Evolutionary conservation across 805 yeast species (phyloP), one percentile per base, ranked within the genome.

Genomic region (Ogataea paraovalis): DNA sequence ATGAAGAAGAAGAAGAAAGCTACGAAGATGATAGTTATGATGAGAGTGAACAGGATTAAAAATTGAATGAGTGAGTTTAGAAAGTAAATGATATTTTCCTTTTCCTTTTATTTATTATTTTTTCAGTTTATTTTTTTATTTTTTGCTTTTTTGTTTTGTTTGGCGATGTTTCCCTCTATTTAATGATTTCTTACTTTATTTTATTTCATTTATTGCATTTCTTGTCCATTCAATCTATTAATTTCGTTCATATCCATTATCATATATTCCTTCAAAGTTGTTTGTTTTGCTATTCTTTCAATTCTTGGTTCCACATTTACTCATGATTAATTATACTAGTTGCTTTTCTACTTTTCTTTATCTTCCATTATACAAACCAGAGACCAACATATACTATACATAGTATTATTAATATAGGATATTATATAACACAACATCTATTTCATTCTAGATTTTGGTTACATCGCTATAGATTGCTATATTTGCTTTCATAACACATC

Each of bases 1-100:
- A 54, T 2, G 57, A 56, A 2, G 54, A 52, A 6, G 60, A 50
- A 18, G 50, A 52, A 14, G 56, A 53, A 10, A 56, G 51, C 18
- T 50, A 48, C 13, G 53, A 51, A 13, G 58, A 47, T 10, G 40
- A 45, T 18, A 43, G 40, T 18, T 39, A 30, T 14, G 45, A 41
- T 28, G 48, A 44, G 27, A 51, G 43, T n/a, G 46, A 55, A 5
- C 57, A 60, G 18, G 43, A 51, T 30, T 43, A 30, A 19, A 48
- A 45, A 20, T 9, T 30, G 21, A 19, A 14, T 30, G 34, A 30
- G 28, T 14, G 16, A 14, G 13, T 30, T 30, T 30, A 10, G 6
- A 12, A 4, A 30, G n/a, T 30, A 30, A 30, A 30, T 14, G 16
- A 14, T 14, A 5, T 44, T 19, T 34, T 32, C 27, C 18, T 21